phyloP scores from a whole-genome alignment of 345 rosid species.

The Mercurialis annua region DNA sequence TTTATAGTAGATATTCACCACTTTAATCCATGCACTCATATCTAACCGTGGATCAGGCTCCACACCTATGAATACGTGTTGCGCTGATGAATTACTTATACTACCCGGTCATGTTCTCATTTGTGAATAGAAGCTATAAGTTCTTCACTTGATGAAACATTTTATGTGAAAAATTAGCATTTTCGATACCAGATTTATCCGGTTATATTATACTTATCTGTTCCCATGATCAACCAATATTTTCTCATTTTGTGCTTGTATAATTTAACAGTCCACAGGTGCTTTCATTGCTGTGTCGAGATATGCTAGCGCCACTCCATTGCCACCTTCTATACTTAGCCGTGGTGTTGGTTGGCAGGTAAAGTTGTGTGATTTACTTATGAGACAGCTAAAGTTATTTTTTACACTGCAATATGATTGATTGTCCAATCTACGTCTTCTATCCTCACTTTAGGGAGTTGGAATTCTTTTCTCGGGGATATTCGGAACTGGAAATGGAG shows the following conservation, averaged over 20 bases:
- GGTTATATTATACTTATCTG: background rate
- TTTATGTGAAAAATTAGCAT: background rate
- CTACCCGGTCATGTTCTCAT: background rate
- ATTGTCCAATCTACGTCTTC: background rate
- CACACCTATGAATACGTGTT: background rate
- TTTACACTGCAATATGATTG: background rate
- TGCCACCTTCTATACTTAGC: conserved; percentile 91
- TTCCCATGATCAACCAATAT: background rate
- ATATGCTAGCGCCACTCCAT: conserved; percentile 88
- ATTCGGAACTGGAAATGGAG: conserved; percentile 93
- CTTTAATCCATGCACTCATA: background rate
- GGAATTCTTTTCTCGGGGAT: conserved; percentile 86
- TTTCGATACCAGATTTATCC: too few species aligned
- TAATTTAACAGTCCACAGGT: conserved; percentile 71
- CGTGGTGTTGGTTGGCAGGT: conserved; percentile 99
- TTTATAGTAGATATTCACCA: background rate
- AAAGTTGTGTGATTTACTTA: background rate
- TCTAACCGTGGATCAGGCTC: background rate
- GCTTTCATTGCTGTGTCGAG: conserved; percentile 79
- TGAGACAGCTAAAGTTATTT: too few species aligned
- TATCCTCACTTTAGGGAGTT: conserved; percentile 57
- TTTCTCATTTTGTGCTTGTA: background rate
- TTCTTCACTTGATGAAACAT: background rate
- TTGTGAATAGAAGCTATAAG: background rate
- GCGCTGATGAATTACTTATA: background rate